A percentile compares a stretch with the other conserved stretches of the same genome.
Evolutionary conservation across 1,284 basidiomycete genomes (phyloP).

Genomic region (Heterobasidion annosum): DNA sequence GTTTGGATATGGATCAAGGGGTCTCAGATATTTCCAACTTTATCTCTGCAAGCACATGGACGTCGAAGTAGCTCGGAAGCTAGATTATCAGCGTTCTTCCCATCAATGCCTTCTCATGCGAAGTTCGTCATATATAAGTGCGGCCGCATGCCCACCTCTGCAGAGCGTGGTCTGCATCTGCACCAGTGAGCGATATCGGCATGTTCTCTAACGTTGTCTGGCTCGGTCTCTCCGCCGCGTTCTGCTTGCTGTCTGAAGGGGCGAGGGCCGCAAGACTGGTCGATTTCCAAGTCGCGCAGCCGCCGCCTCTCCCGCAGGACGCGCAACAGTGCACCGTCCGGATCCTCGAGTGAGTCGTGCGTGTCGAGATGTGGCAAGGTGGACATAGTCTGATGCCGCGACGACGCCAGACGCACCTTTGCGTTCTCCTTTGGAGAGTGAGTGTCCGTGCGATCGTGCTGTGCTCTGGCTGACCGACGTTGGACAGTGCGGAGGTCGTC

Average conservation of each 20-base stretch:
- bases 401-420: constrained; percentile 48
- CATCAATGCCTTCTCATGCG: neutral
- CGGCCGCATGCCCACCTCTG: neutral
- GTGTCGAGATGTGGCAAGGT: neutral
- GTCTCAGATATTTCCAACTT: neutral
- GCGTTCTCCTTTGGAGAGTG: constrained; percentile 63
- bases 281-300: constrained; percentile 67
- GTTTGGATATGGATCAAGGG: too few species aligned
- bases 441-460: constrained; percentile 16
- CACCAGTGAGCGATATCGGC: neutral
- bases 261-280: constrained; percentile 30
- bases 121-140: neutral
- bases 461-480: neutral
- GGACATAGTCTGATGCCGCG: neutral
- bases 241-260: neutral
- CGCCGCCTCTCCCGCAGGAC: constrained; percentile 50
- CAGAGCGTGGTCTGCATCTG: neutral
- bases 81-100: neutral
- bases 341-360: constrained; percentile 48
- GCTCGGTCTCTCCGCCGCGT: neutral
- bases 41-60: neutral
- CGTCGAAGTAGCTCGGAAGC: neutral
- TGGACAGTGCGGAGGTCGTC: constrained; percentile 51
- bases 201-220: neutral
- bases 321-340: constrained; percentile 54